Evolutionary conservation across 2,329 filamentous ascomycete species (phyloP), one percentile per base, ranked within the genome.

Genomic region (Cytospora leucostoma): DNA sequence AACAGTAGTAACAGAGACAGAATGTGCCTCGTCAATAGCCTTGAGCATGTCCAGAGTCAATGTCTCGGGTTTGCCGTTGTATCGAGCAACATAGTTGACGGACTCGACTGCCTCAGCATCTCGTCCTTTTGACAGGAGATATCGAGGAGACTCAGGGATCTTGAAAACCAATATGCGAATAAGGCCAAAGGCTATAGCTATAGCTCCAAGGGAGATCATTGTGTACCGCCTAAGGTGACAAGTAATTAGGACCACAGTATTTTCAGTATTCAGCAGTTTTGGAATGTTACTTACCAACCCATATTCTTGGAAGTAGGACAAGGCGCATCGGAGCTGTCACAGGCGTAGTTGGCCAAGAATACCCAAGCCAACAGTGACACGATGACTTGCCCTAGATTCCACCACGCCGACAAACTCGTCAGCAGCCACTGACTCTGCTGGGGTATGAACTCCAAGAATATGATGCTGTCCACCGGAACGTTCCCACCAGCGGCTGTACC

Each of bases 381-480:
- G 34, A 81, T 69, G 19, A 82, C 74, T 69, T 84, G 81, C 1
- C 82, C 83, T 34, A 84, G 65, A 2, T 81, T 80, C 82, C 82
- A 84, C 75, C 82, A 80, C 1, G 72, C 74, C 0, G 80, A 79
- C 13, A 82, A 70, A 8, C 77, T 75, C 1, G 76, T 78, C 33
- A 84, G 71, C 17, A 82, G 74, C 75, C 78, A 82, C 70, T 82
- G 80, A 56, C 81, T 77, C 33, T 73, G 73, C 54, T 75, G 73
- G 0, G 80, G 81, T 0, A 83, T 74, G 67, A 81, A 83, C 64
- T 84, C 81, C 21, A 84, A 73, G 68, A 83, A 82, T 49, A 84
- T 79, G 65, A 79, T 79, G 37, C 77, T 79, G 70, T 84, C 81
- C 53, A 84, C 77, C 17, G 81, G 77, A 10, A 83, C 74, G 61